A percentile compares a stretch with the other conserved stretches of the same genome.
Evolutionary conservation across 768 basidiomycete species (phyloP).

Genomic region (Baorangia bicolor): DNA sequence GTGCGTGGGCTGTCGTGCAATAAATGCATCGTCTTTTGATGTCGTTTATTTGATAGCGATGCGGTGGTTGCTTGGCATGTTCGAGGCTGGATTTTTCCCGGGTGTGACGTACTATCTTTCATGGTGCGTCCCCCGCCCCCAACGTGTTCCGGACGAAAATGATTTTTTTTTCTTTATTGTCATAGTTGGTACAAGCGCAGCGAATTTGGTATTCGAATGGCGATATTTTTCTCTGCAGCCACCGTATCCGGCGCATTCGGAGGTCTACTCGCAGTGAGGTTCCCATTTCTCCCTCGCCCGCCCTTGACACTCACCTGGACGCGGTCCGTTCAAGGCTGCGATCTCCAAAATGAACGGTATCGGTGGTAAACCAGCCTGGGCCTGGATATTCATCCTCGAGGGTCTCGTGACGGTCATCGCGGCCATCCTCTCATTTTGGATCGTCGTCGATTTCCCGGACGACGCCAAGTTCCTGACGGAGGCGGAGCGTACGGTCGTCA

Average conservation of each 20-base stretch:
- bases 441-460: conserved; percentile 83
- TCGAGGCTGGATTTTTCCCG: conserved; percentile 50
- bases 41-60: conserved; percentile 41
- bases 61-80: conserved; percentile 70
- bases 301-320: background rate
- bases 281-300: background rate
- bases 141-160: background rate
- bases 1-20: conserved; percentile 35
- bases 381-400: conserved; percentile 79
- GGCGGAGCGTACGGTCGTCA: conserved; percentile 62
- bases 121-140: conserved; percentile 44
- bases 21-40: background rate
- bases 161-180: conserved; percentile 14
- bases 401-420: conserved; percentile 69
- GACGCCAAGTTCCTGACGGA: conserved; percentile 77
- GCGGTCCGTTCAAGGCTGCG: conserved; percentile 39
- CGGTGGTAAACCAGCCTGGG: conserved; percentile 61
- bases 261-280: conserved; percentile 63
- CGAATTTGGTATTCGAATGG: conserved; percentile 67
- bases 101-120: conserved; percentile 72
- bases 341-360: conserved; percentile 73
- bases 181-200: conserved; percentile 64
- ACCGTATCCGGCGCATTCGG: conserved; percentile 84
- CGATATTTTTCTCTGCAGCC: conserved; percentile 75
- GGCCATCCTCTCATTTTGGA: conserved; percentile 64